phyloP scores from a whole-genome alignment of 2,329 filamentous ascomycete species.

The Sporothrix pallida region DNA sequence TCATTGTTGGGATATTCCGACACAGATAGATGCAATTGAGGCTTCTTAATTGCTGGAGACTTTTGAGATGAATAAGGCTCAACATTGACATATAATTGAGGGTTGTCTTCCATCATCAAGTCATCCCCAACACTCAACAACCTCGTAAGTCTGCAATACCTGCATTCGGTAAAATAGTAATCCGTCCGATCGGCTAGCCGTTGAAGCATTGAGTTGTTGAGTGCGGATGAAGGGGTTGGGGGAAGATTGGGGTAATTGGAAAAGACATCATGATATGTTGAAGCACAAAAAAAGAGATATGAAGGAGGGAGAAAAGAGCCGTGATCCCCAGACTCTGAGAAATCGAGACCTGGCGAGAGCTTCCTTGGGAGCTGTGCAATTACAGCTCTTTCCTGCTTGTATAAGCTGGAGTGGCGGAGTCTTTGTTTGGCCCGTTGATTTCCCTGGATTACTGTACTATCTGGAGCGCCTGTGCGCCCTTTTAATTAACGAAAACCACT shows the following conservation, averaged over 20 bases:
- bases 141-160: not conserved
- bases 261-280: not conserved
- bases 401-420: not conserved
- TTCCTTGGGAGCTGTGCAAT: not conserved
- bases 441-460: too few species aligned
- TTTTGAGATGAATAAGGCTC: not conserved
- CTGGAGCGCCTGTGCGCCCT: not conserved
- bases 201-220: conserved; percentile 1
- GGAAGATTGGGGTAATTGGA: not conserved
- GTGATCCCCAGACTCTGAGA: not conserved
- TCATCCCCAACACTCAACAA: conserved; percentile 8
- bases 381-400: not conserved
- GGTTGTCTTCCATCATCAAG: not conserved
- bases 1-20: not conserved
- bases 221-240: not conserved
- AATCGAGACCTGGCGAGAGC: conserved; percentile 16
- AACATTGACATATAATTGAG: not conserved
- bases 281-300: not conserved
- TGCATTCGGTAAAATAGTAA: not conserved
- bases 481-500: not conserved
- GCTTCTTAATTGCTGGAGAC: not conserved
- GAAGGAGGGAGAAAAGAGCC: not conserved
- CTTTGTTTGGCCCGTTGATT: not conserved
- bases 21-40: not conserved
- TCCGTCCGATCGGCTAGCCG: not conserved